phyloP scores from a whole-genome alignment of 164 flowering plant genomes.

The Saururus chinensis region DNA sequence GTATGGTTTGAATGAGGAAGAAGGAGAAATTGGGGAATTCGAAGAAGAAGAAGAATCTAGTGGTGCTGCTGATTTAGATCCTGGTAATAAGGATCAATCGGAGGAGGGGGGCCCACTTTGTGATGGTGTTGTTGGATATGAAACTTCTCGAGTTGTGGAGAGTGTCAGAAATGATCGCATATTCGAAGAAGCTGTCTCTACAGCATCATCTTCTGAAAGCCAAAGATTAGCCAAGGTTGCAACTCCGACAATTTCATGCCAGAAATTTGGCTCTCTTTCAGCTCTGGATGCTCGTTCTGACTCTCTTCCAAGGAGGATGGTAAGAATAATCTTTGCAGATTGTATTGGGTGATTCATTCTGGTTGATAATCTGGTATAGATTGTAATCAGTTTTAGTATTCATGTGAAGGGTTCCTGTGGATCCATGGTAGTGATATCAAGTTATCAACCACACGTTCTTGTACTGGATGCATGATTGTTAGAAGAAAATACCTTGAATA shows the following conservation, averaged over 20 bases:
- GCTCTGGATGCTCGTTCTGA: conserved; percentile 88
- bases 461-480: too few relatives aligned
- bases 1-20: conserved; percentile 63
- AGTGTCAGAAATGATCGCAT: conserved; percentile 25
- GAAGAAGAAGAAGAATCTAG: conserved; percentile 80
- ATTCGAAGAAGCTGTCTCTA: conserved; percentile 70
- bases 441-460: too few relatives aligned
- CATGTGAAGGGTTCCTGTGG: too few relatives aligned
- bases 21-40: conserved; percentile 71
- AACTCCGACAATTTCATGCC: conserved; percentile 63
- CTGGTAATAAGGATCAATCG: conserved; percentile 27
- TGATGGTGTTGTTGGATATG: conserved; percentile 25
- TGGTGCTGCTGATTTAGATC: conserved; percentile 40
- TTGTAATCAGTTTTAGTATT: too few relatives aligned
- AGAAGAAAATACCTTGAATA: too few relatives aligned
- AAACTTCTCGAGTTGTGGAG: conserved; percentile 31
- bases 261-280: conserved; percentile 90
- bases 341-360: background rate
- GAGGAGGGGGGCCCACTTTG: conserved; percentile 57
- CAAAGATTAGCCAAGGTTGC: conserved; percentile 37
- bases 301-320: conserved; percentile 65
- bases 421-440: too few relatives aligned
- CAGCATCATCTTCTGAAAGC: conserved; percentile 78
- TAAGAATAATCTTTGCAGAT: conserved; percentile 14
- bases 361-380: background rate